Base-by-base conservation (phyloP, 2,329 filamentous ascomycete genomes). In the Diplodia intermedia region DNA sequence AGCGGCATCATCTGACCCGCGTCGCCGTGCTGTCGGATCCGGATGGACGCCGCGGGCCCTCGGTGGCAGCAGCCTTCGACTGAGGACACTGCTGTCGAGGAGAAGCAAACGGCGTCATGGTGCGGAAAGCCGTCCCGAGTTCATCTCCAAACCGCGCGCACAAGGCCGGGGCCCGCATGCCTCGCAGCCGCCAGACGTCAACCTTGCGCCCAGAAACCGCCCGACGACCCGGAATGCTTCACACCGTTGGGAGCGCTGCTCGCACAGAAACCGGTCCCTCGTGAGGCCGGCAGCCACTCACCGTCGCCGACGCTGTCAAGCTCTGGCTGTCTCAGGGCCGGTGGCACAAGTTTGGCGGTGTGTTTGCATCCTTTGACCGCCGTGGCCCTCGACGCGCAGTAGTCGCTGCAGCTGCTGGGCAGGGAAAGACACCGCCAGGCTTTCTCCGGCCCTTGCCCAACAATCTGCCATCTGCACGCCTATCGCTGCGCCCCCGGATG, bases 171-270 rank as follows among this genome's bases (percentile, higher is more conserved):
- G 15, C 38, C 36, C 36, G 56, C 40, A 49, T 49, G 50, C 57
- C 57, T 62, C 57, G 26, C 54, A 57, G 54, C 54, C 54, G 54
- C 54, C 54, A 40, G 54, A 57, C 54, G 54, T 57, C 61, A n/a
- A 38, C 61, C 47, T 53, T 53, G 61, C 61, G 31, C 23, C 61
- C 61, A 65, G 47, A 53, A 65, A 40, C 40, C 53, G 52, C 52
- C 65, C 65, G 54, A 60, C 50, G 57, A 67, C 65, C 65, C 54
- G 65, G 65, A 60, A 67, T 67, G 65, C 65, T 67, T 66, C 33
- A 52, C 43, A 65, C 60, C 60, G 61, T 53, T 49, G 65, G 53
- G 47, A 54, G 50, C 62, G 36, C 36, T 18, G 49, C 61, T 53
- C n/a, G 50, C 38, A 38, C 65, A 38, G 29, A 43, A 66, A 15